These are phyloP conservation scores for Marvania coccoides DNA, from an alignment of 139 green algal species.

Conservation along the genomic window DNA sequence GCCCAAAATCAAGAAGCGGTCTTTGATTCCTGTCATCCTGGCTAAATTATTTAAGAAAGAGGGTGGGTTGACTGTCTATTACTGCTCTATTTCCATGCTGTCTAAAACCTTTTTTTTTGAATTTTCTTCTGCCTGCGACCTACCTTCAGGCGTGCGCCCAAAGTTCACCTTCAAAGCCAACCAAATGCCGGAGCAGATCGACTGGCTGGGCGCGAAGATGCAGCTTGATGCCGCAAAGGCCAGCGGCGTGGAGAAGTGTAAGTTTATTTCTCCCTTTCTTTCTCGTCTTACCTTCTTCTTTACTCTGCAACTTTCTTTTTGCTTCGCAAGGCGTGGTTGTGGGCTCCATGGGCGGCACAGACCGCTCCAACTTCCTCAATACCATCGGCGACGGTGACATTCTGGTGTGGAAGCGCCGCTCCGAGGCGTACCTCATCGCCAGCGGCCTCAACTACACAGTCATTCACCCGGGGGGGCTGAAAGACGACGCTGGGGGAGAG, in stretches of 20 bases:
- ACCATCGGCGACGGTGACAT: slow-evolving; percentile 65
- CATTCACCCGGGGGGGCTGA: slow-evolving; percentile 74
- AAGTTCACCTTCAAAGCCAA: slow-evolving; percentile 52
- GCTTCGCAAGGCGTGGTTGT: slow-evolving; percentile 39
- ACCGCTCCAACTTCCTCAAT: slow-evolving; percentile 56
- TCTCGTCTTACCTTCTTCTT: neutral
- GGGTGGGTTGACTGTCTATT: too few relatives aligned
- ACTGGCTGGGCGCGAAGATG: slow-evolving; percentile 76
- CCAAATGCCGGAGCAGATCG: slow-evolving; percentile 60
- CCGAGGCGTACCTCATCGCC: slow-evolving; percentile 76
- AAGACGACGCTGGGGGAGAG: slow-evolving; percentile 54
- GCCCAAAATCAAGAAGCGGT: slow-evolving; percentile 33
- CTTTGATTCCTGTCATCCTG: slow-evolving; percentile 16
- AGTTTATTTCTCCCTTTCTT: neutral
- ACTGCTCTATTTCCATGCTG: too few relatives aligned
- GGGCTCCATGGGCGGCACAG: slow-evolving; percentile 63
- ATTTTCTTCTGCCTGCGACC: too few relatives aligned
- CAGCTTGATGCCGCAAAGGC: slow-evolving; percentile 74
- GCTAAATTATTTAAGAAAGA: slow-evolving; percentile 2
- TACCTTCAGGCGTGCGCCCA: slow-evolving; percentile 35
- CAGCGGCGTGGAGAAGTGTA: slow-evolving; percentile 40
- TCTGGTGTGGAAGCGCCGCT: slow-evolving; percentile 77
- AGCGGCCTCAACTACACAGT: slow-evolving; percentile 45
- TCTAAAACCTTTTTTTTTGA: slow-evolving; percentile 2
- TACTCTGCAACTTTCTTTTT: neutral